phyloP scores from a whole-genome alignment of 139 green algal genomes.

The Medakamo hakoo region DNA sequence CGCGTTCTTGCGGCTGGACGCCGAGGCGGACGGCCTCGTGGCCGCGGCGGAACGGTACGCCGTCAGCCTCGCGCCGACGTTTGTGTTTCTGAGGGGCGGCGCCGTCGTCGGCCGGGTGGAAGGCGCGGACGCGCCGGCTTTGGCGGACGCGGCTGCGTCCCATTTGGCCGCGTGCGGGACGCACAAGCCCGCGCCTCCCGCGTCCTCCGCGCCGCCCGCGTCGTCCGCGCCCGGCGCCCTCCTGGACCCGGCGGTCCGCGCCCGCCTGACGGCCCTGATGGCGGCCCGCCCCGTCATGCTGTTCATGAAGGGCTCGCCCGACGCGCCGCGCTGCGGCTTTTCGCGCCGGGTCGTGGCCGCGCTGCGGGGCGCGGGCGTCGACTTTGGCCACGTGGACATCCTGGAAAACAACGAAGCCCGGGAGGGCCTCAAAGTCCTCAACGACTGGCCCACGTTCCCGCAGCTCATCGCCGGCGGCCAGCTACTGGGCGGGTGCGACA shows the following conservation, averaged over 20 bases:
- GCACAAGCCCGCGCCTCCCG: not conserved
- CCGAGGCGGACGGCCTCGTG: not conserved
- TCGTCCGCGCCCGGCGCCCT: slow-evolving; percentile 2
- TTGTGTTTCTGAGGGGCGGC: not conserved
- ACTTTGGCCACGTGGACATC: slow-evolving; percentile 79
- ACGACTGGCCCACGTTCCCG: slow-evolving; percentile 81
- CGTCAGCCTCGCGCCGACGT: not conserved
- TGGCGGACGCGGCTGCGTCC: not conserved
- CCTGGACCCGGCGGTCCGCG: slow-evolving; percentile 7
- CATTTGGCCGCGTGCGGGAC: too few species aligned
- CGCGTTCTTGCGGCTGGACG: not conserved
- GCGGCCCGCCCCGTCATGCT: slow-evolving; percentile 2
- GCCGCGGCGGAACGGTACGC: too few species aligned
- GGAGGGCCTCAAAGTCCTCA: slow-evolving; percentile 63
- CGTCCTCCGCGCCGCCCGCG: slow-evolving; percentile 1
- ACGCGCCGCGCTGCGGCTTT: slow-evolving; percentile 75
- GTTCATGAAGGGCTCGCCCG: slow-evolving; percentile 61
- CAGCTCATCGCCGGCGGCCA: slow-evolving; percentile 75
- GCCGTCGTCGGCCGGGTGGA: slow-evolving; percentile 1
- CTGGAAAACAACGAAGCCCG: slow-evolving; percentile 57
- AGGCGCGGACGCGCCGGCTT: not conserved
- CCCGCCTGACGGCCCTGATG: not conserved
- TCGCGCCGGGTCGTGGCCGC: slow-evolving; percentile 50
- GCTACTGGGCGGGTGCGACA: slow-evolving; percentile 73
- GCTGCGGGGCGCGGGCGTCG: slow-evolving; percentile 20